A percentile compares a stretch with the other conserved stretches of the same genome.
phyloP scores from a whole-genome alignment of 2,329 filamentous ascomycete species.

The Pestalotiopsis sp. region DNA sequence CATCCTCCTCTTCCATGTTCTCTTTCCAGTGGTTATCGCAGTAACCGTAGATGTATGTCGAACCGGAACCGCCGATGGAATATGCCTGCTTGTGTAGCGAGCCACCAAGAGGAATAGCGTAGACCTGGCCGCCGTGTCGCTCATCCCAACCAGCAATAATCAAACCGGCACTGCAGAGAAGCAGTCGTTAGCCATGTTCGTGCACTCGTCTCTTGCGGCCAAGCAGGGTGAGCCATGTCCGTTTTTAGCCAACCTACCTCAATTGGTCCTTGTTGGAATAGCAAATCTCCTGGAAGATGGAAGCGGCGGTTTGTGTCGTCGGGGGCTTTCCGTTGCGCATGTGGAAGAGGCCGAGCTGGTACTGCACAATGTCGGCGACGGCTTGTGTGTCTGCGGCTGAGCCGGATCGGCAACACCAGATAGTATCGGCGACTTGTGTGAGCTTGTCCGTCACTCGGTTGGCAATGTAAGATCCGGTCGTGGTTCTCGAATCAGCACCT shows the following conservation, averaged over 20 bases:
- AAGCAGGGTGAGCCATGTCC: background rate
- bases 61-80: constrained; percentile 93
- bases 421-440: constrained; percentile 96
- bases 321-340: constrained; percentile 88
- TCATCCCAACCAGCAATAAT: constrained; percentile 99
- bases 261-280: constrained; percentile 96
- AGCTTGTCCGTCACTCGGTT: constrained; percentile 99
- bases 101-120: constrained; percentile 93
- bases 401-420: constrained; percentile 98
- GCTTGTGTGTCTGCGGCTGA: constrained; percentile 98
- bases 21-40: constrained; percentile 96
- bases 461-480: constrained; percentile 96
- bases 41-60: constrained; percentile 99
- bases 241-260: constrained; percentile 59
- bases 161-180: constrained; percentile 74
- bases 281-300: constrained; percentile 97
- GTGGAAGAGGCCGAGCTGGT: constrained; percentile 91
- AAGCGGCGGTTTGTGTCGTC: constrained; percentile 91
- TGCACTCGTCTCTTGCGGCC: background rate
- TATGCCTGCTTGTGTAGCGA: constrained; percentile 98
- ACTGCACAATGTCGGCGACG: constrained; percentile 96
- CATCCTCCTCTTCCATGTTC: constrained; percentile 89
- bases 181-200: background rate
- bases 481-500: constrained; percentile 96
- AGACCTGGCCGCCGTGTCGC: constrained; percentile 93